Base-by-base conservation (phyloP, 495 filamentous ascomycete genomes). In the Emericellopsis terricola region DNA sequence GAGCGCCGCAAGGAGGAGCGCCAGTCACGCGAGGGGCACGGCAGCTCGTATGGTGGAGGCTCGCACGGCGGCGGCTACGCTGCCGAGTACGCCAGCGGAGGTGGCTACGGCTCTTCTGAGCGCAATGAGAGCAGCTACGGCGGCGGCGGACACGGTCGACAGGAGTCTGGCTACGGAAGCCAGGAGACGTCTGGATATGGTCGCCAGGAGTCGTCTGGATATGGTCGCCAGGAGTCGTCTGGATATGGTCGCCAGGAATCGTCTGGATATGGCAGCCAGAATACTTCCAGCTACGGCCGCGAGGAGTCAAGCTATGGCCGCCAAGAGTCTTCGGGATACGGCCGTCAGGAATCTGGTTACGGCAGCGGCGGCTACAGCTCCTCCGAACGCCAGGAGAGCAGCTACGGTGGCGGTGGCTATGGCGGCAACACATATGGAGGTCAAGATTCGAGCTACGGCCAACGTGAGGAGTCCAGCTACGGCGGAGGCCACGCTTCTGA, bases 161-260 rank as follows among this genome's bases (percentile, higher is more conserved):
- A n/a, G 14, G 48, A 59, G 15, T 49, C 57, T 18, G 65, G 64
- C 26, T 58, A 52, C 13, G 59, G 65, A 38, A 50, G 39, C 3
- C 41, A 59, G 38, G 55, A 44, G 9, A 53, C 56, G 17, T 57
- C 55, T 7, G 54, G 67, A 39, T 57, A 59, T 31, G 63, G 57
- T 13, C 59, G 47, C 32, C 59, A 55, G 15, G 55, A 49, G n/a
- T 41, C 52, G n/a, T n/a, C n/a, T 35, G 44, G 52, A 13, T 65
- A 68, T 38, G 63, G 57, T 19, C 59, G 68, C 38, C 58, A 64
- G 19, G 44, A 63, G 45, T 53, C n/a, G n/a, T n/a, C n/a, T n/a
- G n/a, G n/a, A n/a, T n/a, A n/a, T n/a, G n/a, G 57, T 38, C 52
- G 46, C 8, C 43, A 61, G 40, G 64, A 53, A 9, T 47, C 48